A percentile compares a stretch with the other conserved stretches of the same genome.
phyloP scores from a whole-genome alignment of 352 stramenopile genomes.

The Globisporangium spiculum region DNA sequence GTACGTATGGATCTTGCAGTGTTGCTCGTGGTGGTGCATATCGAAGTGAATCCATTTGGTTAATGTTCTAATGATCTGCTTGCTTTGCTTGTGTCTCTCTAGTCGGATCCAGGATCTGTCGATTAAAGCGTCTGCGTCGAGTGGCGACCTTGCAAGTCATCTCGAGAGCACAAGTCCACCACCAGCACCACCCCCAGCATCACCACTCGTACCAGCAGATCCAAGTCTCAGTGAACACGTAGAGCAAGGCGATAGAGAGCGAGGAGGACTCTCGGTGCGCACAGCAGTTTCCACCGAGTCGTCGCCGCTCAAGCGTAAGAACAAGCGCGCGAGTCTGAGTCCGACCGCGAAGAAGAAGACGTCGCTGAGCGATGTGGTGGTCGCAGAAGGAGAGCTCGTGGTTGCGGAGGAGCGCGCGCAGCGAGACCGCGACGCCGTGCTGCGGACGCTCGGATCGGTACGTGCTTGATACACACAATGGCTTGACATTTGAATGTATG shows the following conservation, averaged over 20 bases:
- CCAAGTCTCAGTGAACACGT: not conserved
- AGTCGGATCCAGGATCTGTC: slow-evolving; percentile 41
- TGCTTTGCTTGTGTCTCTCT: not conserved
- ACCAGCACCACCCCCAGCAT: not conserved
- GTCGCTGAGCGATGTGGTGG: slow-evolving; percentile 32
- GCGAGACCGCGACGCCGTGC: slow-evolving; percentile 8
- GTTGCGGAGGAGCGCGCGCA: slow-evolving; percentile 45
- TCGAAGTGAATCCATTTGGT: not conserved
- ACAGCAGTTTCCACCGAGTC: not conserved
- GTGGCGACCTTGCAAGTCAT: not conserved
- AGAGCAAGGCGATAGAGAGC: not conserved
- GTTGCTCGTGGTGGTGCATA: not conserved
- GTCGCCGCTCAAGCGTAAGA: slow-evolving; percentile 30
- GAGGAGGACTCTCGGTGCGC: not conserved
- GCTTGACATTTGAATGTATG: not conserved
- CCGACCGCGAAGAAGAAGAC: slow-evolving; percentile 19
- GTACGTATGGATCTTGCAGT: not conserved
- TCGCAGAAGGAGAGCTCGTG: slow-evolving; percentile 44
- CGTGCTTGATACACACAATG: slow-evolving; percentile 1
- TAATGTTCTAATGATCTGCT: not conserved
- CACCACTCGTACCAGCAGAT: not conserved
- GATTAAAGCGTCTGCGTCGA: slow-evolving; percentile 13
- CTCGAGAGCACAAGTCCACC: not conserved
- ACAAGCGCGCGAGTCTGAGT: slow-evolving; percentile 37
- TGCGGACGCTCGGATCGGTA: slow-evolving; percentile 51